Evolutionary conservation across 2,329 filamentous ascomycete genomes (phyloP), one percentile per base, ranked within the genome.

Genomic region (Sporothrix pseudoabietina): DNA sequence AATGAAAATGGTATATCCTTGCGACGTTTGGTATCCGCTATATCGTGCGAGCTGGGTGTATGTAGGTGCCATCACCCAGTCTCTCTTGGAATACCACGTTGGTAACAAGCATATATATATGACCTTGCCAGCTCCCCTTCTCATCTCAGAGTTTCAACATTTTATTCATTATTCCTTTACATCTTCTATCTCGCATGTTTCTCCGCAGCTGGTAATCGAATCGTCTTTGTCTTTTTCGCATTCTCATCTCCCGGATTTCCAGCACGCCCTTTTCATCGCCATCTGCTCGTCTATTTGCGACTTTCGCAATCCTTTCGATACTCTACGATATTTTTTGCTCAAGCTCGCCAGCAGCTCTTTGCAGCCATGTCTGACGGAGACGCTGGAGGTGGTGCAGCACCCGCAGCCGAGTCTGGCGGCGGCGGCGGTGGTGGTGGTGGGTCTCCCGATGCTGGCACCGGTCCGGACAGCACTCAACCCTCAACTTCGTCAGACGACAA

Each of bases 301-400:
- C 19, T 16, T 16, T 30, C 14, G 14, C 44, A 14, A 19, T 14
- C 44, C 14, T 4, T 26, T 26, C 22, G 10, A 49, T 9, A 32
- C 9, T 35, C 4, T n/a, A 55, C 52, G 26, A n/a, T 7, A 65
- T 10, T 16, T 32, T 9, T 32, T 66, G 8, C 55, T 16, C 19
- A n/a, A 16, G 44, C 7, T 32, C 12, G 19, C 1, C 54, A 22
- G 26, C n/a, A 26, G 22, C 16, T 61, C 26, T 65, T 41, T 41
- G 10, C 19, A 12, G 68, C 10, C 8, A 75, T 76, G 75, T 65
- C 74, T 41, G 75, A 76, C 39, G 73, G 72, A 10, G 74, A 68
- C 19, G 57, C 54, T 68, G 70, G 65, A 30, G 65, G 47, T 19
- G 61, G 55, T 16, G 70, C 19, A 41, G 69, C 52, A 14, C 19